Conservation (phyloP, 1,284 basidiomycete species). For the Neonothopanus nambi region DNA sequence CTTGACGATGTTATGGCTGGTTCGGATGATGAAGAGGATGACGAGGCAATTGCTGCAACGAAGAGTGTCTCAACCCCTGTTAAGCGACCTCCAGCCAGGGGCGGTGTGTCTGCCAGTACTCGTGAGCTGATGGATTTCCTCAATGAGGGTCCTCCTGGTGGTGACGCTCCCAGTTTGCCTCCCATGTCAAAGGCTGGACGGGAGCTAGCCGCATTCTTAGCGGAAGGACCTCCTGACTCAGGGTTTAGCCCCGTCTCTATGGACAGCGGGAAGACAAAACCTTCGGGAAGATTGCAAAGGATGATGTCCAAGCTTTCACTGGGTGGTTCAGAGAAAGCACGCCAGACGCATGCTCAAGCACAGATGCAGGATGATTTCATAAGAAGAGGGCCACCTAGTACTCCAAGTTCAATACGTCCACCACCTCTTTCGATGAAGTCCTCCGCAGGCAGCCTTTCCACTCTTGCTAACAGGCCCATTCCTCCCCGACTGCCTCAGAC, state of each 20-base stretch:
- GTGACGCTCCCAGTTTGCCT: slow-evolving; percentile 21
- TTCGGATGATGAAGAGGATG: slow-evolving; percentile 55
- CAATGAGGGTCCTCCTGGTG: slow-evolving; percentile 58
- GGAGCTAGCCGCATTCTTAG: slow-evolving; percentile 30
- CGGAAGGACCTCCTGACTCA: slow-evolving; percentile 33
- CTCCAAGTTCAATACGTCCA: slow-evolving; percentile 20
- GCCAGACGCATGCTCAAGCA: slow-evolving; percentile 24
- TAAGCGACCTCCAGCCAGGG: slow-evolving; percentile 22
- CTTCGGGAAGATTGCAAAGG: slow-evolving; percentile 61
- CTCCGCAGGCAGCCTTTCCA: slow-evolving; percentile 43
- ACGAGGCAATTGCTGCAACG: slow-evolving; percentile 23
- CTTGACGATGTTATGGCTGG: slow-evolving; percentile 72
- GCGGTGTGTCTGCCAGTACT: slow-evolving; percentile 45
- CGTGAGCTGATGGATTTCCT: slow-evolving; percentile 70
- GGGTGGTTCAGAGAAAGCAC: slow-evolving; percentile 48
- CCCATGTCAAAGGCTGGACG: slow-evolving; percentile 21
- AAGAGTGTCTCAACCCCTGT: slow-evolving; percentile 31
- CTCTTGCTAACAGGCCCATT: slow-evolving; percentile 55
- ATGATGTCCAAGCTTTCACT: slow-evolving; percentile 78
- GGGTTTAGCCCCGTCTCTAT: neutral
- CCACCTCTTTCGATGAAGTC: slow-evolving; percentile 28
- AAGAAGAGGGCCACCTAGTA: slow-evolving; percentile 12
- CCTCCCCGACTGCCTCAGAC: slow-evolving; percentile 50
- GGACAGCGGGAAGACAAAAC: slow-evolving; percentile 41
- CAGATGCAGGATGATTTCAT: slow-evolving; percentile 19